Base-by-base conservation (phyloP, 2,329 filamentous ascomycete species). In the Penicillium italicum region DNA sequence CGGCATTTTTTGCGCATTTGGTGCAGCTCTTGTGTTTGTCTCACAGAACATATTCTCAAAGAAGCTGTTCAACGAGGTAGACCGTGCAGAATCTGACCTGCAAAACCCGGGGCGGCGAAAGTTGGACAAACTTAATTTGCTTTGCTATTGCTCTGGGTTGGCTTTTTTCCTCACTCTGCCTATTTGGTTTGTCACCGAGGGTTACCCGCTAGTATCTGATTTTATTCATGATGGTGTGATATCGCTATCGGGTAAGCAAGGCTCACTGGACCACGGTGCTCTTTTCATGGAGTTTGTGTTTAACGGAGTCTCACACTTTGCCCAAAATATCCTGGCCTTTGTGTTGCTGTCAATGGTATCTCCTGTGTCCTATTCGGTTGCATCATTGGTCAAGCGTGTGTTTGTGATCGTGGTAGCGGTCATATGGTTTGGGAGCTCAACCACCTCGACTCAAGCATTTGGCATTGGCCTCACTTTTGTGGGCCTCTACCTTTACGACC, bases 21-120 rank as follows among this genome's bases (percentile, higher is more conserved):
- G 90, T 33, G 92, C 91, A n/a, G 91, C 94, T 8, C 79, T 97
- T 53, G 88, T 97, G 62, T 99, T 99, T 69, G 94, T 99, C 34
- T 94, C 91, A 0, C 94, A 99, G 71, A 99, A 99, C 70, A 99
- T 99, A 55, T 96, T 97, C 63, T 97, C 93, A 20, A 99, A 99
- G 76, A 90, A 91, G 62, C 85, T 99, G 10, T 99, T 99, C 80
- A 99, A 97, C 72, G 92, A 97, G 70, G 91, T 90, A 7, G 88
- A 91, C 7, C 86, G 86, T 56, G 89, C 90, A 2, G 93, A 97
- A 74, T 85, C 86, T 8, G 90, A 96, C 51, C 76, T 79, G 2
- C 83, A 83, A 1, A 73, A 80, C 33, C 80, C 82, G 0, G 75
- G 80, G 12, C 82, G 83, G 41, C 85, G 86, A 59, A 97, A 96